Base-by-base conservation (phyloP, 495 filamentous ascomycete genomes). In the Penicillium ochrochloron region DNA sequence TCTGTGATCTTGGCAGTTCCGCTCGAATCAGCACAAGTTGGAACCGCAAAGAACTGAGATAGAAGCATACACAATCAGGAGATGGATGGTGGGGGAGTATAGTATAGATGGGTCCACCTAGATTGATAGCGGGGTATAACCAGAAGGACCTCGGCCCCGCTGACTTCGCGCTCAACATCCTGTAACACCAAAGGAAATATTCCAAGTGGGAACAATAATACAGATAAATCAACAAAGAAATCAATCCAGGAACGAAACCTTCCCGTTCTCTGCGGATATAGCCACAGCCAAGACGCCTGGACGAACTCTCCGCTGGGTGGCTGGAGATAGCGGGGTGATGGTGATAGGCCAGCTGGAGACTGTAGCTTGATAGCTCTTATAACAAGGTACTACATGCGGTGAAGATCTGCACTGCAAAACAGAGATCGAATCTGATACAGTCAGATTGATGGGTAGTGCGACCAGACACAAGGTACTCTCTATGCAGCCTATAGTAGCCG, bases 351-450 rank as follows among this genome's bases (percentile, higher is more conserved):
- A 11, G 44, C 44, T 48, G 3, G 21, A 7, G 10, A 46, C 44
- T 25, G 2, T 5, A 48, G 19, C 44, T 48, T 10, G 44, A 46
- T 48, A 48, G 44, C 44, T 48, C 19, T 23, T 19, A 48, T 46
- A 11, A 8, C 8, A 46, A 21, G 3, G 42, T 21, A 41, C n/a
- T 7, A 10, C 19, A 46, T 23, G 3, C 19, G 42, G 42, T 46
- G 10, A 46, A 8, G 42, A 46, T 46, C 42, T 46, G 11, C 42
- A 46, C 42, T 46, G 42, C 42, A 46, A 46, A 46, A 46, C n/a
- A 46, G 4, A 46, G 37, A 3, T 11, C 42, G 8, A 21, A 46
- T 23, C 10, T 12, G 37, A 23, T 46, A 9, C n/a, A 46, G n/a
- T 46, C 19, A 21, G 42, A 21, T 2, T 2, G 2, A 21, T 6